Conservation (phyloP, 2,329 filamentous ascomycete genomes). For the Sporothrix luriei region DNA sequence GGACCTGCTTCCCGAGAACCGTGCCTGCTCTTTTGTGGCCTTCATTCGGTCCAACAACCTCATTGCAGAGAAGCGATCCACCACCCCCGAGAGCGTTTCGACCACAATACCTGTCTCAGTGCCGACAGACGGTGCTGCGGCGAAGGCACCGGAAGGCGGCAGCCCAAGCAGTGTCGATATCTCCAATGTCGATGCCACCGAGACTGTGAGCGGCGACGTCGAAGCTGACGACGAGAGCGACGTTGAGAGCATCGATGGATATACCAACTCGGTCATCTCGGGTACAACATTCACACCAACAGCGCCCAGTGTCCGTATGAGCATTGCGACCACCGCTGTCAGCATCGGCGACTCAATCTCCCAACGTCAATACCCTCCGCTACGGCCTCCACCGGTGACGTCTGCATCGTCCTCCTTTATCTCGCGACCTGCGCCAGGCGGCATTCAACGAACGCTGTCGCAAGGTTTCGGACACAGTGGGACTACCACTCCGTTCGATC, state of each 20-base stretch:
- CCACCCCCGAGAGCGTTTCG: conserved; percentile 24
- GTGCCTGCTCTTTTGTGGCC: conserved; percentile 60
- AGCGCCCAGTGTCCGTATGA: conserved; percentile 36
- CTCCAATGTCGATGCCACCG: neutral
- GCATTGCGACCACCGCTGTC: conserved; percentile 35
- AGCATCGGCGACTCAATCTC: conserved; percentile 27
- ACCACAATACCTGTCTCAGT: neutral
- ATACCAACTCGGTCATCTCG: conserved; percentile 41
- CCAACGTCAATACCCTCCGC: conserved; percentile 9
- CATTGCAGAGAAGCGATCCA: conserved; percentile 42
- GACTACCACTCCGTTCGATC: conserved; percentile 33
- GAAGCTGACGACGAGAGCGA: conserved; percentile 11
- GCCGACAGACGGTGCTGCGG: neutral
- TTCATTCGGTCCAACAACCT: conserved; percentile 63
- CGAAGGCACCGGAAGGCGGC: neutral
- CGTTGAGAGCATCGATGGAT: conserved; percentile 32
- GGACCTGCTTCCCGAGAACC: conserved; percentile 61
- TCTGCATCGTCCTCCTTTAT: conserved; percentile 6
- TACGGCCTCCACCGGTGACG: conserved; percentile 1
- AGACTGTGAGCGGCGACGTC: neutral
- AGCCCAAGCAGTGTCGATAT: neutral
- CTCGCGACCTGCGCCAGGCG: conserved; percentile 1
- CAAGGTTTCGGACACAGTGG: neutral
- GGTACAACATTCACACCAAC: conserved; percentile 41
- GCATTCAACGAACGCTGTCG: neutral